A percentile compares a stretch with the other conserved stretches of the same genome.
These are phyloP conservation scores for Solanum microdontum DNA, from an alignment of 257 asterid genomes.

Conservation along the genomic window DNA sequence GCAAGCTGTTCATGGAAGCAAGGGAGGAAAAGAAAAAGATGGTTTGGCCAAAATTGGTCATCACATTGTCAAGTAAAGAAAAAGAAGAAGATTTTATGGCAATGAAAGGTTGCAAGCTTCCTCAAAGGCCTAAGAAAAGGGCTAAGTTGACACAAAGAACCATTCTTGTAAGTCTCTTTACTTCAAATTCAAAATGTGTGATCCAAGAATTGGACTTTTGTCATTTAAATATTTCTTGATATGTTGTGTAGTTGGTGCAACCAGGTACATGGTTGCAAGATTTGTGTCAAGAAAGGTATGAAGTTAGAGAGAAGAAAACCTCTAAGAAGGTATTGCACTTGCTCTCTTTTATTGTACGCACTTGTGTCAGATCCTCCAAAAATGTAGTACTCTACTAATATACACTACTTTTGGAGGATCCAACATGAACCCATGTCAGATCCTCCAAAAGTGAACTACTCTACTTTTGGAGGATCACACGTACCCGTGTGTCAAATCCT, in stretches of 20 bases:
- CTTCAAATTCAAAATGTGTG: neutral
- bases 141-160: constrained; percentile 30
- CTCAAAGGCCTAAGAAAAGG: constrained; percentile 45
- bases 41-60: constrained; percentile 25
- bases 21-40: constrained; percentile 23
- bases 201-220: neutral
- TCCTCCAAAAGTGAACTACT: no score
- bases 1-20: constrained; percentile 35
- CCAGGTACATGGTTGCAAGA: constrained; percentile 44
- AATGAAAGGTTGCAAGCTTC: constrained; percentile 35
- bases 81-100: constrained; percentile 40
- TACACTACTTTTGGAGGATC: no score
- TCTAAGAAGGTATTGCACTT: constrained; percentile 21
- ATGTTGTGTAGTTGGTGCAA: constrained; percentile 25
- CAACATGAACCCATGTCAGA: no score
- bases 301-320: constrained; percentile 44
- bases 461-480: no score
- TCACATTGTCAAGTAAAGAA: constrained; percentile 29
- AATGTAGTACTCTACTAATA: no score
- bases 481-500: no score
- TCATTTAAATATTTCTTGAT: neutral
- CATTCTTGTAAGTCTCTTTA: constrained; percentile 14
- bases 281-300: constrained; percentile 39
- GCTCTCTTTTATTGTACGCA: neutral
- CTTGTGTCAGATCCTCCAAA: neutral